Evolutionary conservation across 192 early-diverging fungal species (phyloP).

Genomic region (Backusella australiensis): DNA sequence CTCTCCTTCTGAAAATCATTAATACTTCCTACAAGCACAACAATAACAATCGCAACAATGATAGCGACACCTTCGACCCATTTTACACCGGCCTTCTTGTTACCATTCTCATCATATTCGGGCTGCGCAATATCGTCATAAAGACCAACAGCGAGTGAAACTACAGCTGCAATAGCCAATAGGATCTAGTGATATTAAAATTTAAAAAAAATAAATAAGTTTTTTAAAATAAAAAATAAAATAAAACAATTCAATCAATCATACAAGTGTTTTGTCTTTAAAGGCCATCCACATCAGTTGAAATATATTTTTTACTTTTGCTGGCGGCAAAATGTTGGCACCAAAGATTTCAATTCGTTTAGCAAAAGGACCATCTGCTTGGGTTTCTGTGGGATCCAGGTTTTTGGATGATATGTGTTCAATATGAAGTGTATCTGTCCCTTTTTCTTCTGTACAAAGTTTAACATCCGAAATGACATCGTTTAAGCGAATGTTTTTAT

Average conservation of each 20-base stretch:
- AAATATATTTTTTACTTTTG: constrained; percentile 68
- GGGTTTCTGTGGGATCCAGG: neutral
- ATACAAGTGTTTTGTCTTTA: constrained; percentile 77
- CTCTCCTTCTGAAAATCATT: constrained; percentile 87
- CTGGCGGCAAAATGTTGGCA: constrained; percentile 65
- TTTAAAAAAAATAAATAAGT: neutral
- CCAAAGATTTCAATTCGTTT: constrained; percentile 66
- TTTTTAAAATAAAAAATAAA: neutral
- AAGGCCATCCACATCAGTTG: constrained; percentile 79
- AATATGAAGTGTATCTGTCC: neutral
- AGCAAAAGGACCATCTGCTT: constrained; percentile 27
- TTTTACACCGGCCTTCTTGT: constrained; percentile 50
- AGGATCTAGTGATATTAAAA: constrained; percentile 50
- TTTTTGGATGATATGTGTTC: neutral
- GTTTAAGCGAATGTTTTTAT: constrained; percentile 29
- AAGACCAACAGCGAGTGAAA: constrained; percentile 78
- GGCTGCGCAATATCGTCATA: constrained; percentile 73
- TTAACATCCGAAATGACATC: constrained; percentile 6
- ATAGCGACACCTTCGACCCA: constrained; percentile 93
- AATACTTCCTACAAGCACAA: constrained; percentile 71
- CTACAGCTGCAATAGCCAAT: constrained; percentile 69
- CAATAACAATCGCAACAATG: constrained; percentile 74
- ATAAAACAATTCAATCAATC: neutral
- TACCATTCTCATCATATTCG: constrained; percentile 30
- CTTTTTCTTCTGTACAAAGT: neutral